Base-by-base conservation (phyloP, 1,139 yeast species). In the Casaregolazyma lundiana region DNA sequence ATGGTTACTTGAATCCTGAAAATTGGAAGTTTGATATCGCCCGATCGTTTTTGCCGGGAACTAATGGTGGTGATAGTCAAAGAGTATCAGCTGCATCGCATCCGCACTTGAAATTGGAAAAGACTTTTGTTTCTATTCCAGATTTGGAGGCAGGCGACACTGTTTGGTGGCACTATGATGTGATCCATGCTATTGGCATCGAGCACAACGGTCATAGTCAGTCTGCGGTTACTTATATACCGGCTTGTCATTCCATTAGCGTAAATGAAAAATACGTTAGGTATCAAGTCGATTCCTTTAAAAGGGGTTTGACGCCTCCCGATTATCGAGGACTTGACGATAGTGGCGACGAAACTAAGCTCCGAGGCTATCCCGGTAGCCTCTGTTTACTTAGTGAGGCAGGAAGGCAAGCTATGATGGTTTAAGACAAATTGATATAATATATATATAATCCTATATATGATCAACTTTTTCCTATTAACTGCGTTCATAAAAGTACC, bases 161-260 rank as follows among this genome's bases (percentile, higher is more conserved):
- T 52, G 76, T 75, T 0, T 71, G 69, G 45, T 75, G 79, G 79
- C 79, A 76, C 55, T 63, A 70, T 49, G 80, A 75, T 53, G 48
- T 67, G 37, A 64, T 70, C 21, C 79, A 75, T 56, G 71, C 72
- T n/a, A 78, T 75, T 8, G 78, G 75, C 50, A 58, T 61, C 18
- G 62, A 59, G 4, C 77, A 73, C 52, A 50, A 50, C 17, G 78
- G 78, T 1, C 42, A 47, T 7, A 51, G 55, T 3, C 71, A 70
- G 50, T 70, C 78, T 3, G 63, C 71, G 6, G 78, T 72, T 4
- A 48, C 69, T 53, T 68, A 65, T 47, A 61, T 65, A 41, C 69
- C 73, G 7, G 35, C 35, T n/a, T 13, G 11, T 6, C 35, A 13
- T n/a, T n/a, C 7, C 6, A 32, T 32, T n/a, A 13, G 16, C 15